These are phyloP conservation scores for Quercus lobata DNA, from an alignment of 331 rosid genomes.

Conservation along the genomic window DNA sequence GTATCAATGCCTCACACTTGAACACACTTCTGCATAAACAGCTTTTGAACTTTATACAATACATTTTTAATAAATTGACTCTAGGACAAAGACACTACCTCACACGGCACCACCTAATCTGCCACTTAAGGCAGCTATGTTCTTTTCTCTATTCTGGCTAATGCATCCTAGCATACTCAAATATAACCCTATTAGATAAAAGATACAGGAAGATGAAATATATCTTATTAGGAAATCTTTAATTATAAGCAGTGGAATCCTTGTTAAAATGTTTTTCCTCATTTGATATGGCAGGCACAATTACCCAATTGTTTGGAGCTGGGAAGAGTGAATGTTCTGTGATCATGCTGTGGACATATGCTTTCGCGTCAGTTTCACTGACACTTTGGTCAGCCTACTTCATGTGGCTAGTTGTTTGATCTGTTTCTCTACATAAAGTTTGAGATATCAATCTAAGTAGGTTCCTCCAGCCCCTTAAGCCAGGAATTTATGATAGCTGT, in stretches of 20 bases:
- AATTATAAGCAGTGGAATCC: background rate
- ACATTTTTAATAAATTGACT: too few species aligned
- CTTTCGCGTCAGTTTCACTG: slow-evolving; percentile 44
- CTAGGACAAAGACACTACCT: too few species aligned
- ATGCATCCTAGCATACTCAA: too few species aligned
- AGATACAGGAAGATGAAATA: background rate
- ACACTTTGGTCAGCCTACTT: slow-evolving; percentile 57
- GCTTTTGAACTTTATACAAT: too few species aligned
- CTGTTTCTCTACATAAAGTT: background rate
- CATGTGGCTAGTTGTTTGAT: slow-evolving; percentile 53
- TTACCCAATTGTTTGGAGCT: slow-evolving; percentile 55
- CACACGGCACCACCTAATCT: too few species aligned
- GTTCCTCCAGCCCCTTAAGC: background rate
- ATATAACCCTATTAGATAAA: too few species aligned
- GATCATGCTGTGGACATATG: slow-evolving; percentile 60
- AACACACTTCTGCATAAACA: too few species aligned
- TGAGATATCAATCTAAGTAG: background rate
- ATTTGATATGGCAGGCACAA: slow-evolving; percentile 33
- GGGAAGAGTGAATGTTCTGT: slow-evolving; percentile 58
- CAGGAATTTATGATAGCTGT: background rate
- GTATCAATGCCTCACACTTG: too few species aligned
- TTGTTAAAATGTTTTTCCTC: background rate
- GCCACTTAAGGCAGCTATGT: too few species aligned
- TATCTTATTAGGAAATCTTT: background rate
- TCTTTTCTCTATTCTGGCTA: too few species aligned